Evolutionary conservation across 1,139 yeast species (phyloP).

Genomic region (Geotrichum phurueaensis): DNA sequence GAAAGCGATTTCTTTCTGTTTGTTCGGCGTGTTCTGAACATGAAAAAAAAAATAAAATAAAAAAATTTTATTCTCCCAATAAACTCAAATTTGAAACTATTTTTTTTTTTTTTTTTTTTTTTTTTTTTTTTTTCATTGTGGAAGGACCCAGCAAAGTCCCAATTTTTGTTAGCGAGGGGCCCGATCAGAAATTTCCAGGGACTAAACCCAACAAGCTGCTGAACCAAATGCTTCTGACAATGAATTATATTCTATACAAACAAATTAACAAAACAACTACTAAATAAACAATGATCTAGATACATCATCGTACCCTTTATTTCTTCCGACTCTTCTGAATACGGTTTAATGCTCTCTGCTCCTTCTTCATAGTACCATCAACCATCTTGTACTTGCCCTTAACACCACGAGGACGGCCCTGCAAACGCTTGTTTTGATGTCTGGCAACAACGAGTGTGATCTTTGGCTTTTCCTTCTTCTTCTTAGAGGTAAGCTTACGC

Average conservation of each 20-base stretch:
- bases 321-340: conserved; percentile 72
- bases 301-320: background rate
- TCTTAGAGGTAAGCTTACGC: conserved; percentile 68
- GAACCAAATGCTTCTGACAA: background rate
- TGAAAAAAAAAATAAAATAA: background rate
- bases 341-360: conserved; percentile 85
- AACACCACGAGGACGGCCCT: conserved; percentile 95
- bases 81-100: background rate
- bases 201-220: background rate
- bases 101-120: no score
- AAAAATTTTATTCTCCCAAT: background rate
- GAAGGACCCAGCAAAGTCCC: background rate
- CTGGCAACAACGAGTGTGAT: conserved; percentile 86
- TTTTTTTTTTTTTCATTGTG: background rate
- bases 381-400: conserved; percentile 99
- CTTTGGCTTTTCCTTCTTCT: conserved; percentile 70
- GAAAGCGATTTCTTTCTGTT: background rate
- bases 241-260: background rate
- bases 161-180: background rate
- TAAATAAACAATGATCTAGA: background rate
- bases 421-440: conserved; percentile 76
- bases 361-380: conserved; percentile 96
- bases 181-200: background rate
- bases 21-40: background rate
- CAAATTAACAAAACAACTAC: conserved; percentile 6